A percentile compares a stretch with the other conserved stretches of the same genome.
Conservation (phyloP, 768 basidiomycete genomes). For the Russula vinacea region DNA sequence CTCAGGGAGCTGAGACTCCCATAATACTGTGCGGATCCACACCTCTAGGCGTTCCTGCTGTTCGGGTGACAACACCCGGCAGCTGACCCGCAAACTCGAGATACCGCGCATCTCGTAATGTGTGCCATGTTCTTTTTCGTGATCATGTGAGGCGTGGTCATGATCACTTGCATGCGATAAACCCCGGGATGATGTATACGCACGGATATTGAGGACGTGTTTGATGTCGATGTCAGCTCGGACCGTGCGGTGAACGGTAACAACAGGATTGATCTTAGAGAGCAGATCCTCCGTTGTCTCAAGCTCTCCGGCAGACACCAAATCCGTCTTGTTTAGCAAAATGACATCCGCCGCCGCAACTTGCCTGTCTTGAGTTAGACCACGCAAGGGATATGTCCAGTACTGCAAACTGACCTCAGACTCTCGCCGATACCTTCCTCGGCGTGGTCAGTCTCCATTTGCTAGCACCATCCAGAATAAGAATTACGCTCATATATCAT, state of each 20-base stretch:
- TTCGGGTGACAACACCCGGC: slow-evolving; percentile 53
- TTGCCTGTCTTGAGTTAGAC: slow-evolving; percentile 55
- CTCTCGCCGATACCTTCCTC: slow-evolving; percentile 72
- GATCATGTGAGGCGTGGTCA: slow-evolving; percentile 37
- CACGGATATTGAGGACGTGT: slow-evolving; percentile 74
- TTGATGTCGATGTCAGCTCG: slow-evolving; percentile 71
- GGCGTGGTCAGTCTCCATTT: slow-evolving; percentile 78
- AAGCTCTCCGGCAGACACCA: slow-evolving; percentile 51
- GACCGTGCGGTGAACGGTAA: slow-evolving; percentile 68
- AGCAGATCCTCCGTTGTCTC: slow-evolving; percentile 56
- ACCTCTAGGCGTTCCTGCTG: slow-evolving; percentile 60
- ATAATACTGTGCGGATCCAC: slow-evolving; percentile 79
- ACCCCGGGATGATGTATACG: slow-evolving; percentile 61
- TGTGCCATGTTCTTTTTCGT: slow-evolving; percentile 32
- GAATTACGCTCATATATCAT: not conserved
- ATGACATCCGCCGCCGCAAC: slow-evolving; percentile 91
- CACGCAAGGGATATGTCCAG: not conserved
- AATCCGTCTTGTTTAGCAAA: slow-evolving; percentile 87
- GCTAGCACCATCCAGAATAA: slow-evolving; percentile 43
- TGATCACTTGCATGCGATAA: slow-evolving; percentile 36
- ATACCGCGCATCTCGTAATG: slow-evolving; percentile 82
- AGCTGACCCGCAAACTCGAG: slow-evolving; percentile 68
- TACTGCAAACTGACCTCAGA: slow-evolving; percentile 52
- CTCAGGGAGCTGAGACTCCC: slow-evolving; percentile 63
- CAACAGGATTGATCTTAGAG: slow-evolving; percentile 73